These are phyloP conservation scores for Phytopythium aichiense DNA, from an alignment of 352 stramenopile species.

Conservation along the genomic window DNA sequence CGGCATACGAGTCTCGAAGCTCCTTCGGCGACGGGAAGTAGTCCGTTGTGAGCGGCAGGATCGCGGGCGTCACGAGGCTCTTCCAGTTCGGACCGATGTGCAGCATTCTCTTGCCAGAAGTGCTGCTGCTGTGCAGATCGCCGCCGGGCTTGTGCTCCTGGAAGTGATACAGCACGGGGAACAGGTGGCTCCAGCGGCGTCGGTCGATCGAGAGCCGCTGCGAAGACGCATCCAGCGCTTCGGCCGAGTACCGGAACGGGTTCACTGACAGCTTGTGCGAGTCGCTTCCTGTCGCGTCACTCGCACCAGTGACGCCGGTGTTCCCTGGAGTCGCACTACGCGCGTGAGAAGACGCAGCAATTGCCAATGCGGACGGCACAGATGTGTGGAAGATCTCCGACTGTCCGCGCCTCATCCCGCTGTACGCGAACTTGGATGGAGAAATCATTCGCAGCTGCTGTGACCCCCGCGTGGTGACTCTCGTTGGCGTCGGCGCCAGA, in stretches of 20 bases:
- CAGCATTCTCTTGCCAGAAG: conserved; percentile 17
- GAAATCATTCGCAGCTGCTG: conserved; percentile 20
- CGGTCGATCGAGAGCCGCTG: conserved; percentile 79
- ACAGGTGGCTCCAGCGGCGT: conserved; percentile 95
- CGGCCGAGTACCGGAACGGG: conserved; percentile 45
- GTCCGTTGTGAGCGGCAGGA: conserved; percentile 89
- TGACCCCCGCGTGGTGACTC: conserved; percentile 6
- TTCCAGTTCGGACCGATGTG: conserved; percentile 95
- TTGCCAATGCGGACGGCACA: neutral
- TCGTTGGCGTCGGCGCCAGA: conserved; percentile 11
- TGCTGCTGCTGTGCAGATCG: conserved; percentile 3
- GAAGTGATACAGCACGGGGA: conserved; percentile 56
- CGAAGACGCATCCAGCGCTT: conserved; percentile 23
- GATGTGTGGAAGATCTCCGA: conserved; percentile 25
- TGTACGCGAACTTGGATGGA: conserved; percentile 10
- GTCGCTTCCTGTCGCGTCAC: conserved; percentile 6
- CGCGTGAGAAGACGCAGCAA: neutral
- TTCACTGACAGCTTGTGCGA: conserved; percentile 23
- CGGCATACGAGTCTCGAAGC: conserved; percentile 54
- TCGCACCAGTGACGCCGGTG: neutral
- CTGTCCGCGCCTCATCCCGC: conserved; percentile 24
- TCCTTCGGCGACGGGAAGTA: conserved; percentile 79
- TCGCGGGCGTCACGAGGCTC: conserved; percentile 92
- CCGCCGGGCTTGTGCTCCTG: conserved; percentile 6
- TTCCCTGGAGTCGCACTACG: neutral